A percentile compares a stretch with the other conserved stretches of the same genome.
Conservation (phyloP, 1,284 basidiomycete species). For the Fomitiporia mediterranea region DNA sequence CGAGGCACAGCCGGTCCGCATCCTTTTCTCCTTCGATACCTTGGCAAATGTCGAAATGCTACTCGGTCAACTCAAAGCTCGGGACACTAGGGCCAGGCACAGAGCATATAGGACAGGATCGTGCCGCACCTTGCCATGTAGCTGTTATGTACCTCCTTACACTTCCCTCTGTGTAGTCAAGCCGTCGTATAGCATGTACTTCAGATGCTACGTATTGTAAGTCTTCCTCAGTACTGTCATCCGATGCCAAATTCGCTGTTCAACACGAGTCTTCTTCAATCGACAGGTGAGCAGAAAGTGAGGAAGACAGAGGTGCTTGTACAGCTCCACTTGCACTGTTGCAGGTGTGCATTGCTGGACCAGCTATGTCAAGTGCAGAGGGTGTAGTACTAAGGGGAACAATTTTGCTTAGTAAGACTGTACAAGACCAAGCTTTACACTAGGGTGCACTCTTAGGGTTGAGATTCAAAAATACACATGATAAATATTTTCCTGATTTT, state of each 20-base stretch:
- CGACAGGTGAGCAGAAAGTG: no score
- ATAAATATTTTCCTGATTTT: no score
- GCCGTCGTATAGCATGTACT: no score
- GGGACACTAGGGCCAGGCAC: background rate
- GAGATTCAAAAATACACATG: no score
- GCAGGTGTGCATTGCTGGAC: background rate
- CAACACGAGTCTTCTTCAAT: no score
- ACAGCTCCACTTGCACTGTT: slow-evolving; percentile 4
- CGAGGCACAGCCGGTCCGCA: background rate
- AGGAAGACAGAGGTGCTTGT: background rate
- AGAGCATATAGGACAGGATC: background rate
- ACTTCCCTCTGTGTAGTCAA: background rate
- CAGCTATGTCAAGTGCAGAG: background rate
- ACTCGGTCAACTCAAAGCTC: background rate
- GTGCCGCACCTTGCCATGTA: background rate
- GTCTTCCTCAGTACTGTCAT: background rate
- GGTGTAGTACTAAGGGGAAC: background rate
- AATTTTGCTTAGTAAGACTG: background rate
- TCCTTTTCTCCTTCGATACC: background rate
- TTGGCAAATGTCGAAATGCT: background rate
- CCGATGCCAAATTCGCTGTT: no score
- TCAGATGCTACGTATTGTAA: background rate
- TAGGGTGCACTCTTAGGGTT: background rate
- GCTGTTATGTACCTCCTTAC: background rate
- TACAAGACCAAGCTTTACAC: background rate